Base-by-base conservation (phyloP, 108 stramenopile genomes). In the Skeletonema grethae region DNA sequence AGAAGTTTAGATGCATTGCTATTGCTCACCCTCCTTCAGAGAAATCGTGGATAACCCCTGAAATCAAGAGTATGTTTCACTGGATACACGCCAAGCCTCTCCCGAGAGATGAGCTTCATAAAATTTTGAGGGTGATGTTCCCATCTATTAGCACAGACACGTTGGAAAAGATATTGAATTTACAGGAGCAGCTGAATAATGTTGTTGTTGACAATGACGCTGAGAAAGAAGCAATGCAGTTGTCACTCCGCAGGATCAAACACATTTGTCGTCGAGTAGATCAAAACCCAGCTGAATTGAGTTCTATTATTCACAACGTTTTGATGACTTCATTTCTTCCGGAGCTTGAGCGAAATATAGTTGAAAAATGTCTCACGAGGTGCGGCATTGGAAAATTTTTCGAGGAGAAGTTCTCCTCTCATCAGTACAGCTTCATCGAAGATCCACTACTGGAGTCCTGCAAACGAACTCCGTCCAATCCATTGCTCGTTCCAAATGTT, bases 11-110 rank as follows among this genome's bases (percentile, higher is more conserved):
- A 24, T 77, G 70, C 38, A 71, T 89, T 61, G 83, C 75, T 25
- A 56, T 78, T 32, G 83, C 83, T 5, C 82, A 85, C 60, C 86
- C 86, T 41, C 84, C 84, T 8, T 61, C 55, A 34, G 69, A 73
- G 5, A 72, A 71, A 39, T 58, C 69, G 5, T 90, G 89, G 89
- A 84, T 90, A n/a, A 85, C 76, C 31, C 76, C 84, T 1, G 89
- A 90, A 58, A 60, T 85, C 9, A 66, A 34, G 61, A 63, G 68
- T 31, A 86, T 83, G 77, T 87, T 87, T 79, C 64, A 83, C 36
- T 87, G 86, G 85, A 58, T 86, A 32, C 28, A 70, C 58, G 79
- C 64, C 13, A 60, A 68, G 31, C 79, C 82, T 36, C 61, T 86
- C 10, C 75, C 69, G 5, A 69, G 62, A 18, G 65, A 71, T 4